Base-by-base conservation (phyloP, 345 rosid species). In the Hibiscus syriacus region DNA sequence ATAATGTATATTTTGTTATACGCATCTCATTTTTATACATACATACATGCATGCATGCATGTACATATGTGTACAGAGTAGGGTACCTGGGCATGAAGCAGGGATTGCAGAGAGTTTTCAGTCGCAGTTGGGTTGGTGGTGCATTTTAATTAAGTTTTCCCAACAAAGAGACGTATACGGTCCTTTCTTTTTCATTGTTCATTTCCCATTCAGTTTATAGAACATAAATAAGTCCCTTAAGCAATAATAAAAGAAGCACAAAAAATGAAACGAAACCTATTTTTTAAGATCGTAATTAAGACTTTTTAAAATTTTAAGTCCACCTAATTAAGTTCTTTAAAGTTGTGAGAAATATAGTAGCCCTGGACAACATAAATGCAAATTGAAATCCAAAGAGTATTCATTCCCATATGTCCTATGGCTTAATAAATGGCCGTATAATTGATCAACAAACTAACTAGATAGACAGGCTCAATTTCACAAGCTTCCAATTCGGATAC, bases 111-210 rank as follows among this genome's bases (percentile, higher is more conserved):
- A 23, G 30, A 19, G 58, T 39, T 54, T 29, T 13, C 63, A 9
- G 29, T 17, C 60, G 17, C 55, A 36, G 46, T 68, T 34, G 26
- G 70, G 77, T 32, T 63, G 65, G 59, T 64, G 77, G 54, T 56
- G 38, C 66, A 12, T 56, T 64, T 64, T 64, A 64, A 64, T 69
- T 67, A 17, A 19, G 4, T 55, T 54, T 14, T 17, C 49, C 49
- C 38, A 12, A 10, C 16, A 38, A 36, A n/a, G 30, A 41, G 49
- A 38, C 11, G n/a, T n/a, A 38, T 38, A 16, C n/a, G 19, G 4
- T 1, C 65, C 10, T 20, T 36, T 36, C 10, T n/a, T 20, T 32
- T 19, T 32, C 27, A 20, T 52, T 32, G 7, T 1, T 55, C 27
- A 1, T 1, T 12, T 16, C 34, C 4, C 29, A 34, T n/a, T 57